Base-by-base conservation (phyloP, 768 basidiomycete species). In the Lentinula edodes region DNA sequence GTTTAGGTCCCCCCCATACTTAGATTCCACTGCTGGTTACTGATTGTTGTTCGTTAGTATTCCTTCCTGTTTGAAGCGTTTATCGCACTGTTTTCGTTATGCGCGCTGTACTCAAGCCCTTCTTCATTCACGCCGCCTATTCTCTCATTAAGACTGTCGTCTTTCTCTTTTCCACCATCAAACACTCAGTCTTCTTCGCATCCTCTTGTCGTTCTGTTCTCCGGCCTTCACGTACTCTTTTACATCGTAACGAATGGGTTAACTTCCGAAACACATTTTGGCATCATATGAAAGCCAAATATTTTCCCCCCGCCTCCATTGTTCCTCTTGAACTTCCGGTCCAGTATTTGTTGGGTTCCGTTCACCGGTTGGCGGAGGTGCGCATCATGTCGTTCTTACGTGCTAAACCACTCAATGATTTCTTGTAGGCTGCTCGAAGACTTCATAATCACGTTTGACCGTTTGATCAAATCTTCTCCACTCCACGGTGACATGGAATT, bases 141-240 rank as follows among this genome's bases (percentile, higher is more conserved):
- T n/a, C n/a, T n/a, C n/a, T n/a, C n/a, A n/a, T n/a, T n/a, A n/a
- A n/a, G n/a, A n/a, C n/a, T n/a, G n/a, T n/a, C n/a, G n/a, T n/a
- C n/a, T n/a, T n/a, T n/a, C n/a, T n/a, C n/a, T n/a, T 99, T 62
- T 85, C 85, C 60, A 90, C 91, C 56, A 90, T 98, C 70, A 95
- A 95, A 68, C 87, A 94, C 68, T 93, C 90, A 0, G 81, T 90
- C 23, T 89, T 94, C 74, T 83, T 94, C 59, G 85, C 85, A 0
- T 78, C 88, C 0, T 69, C 79, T 15, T 64, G 80, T 5, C 78
- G 81, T 0, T 35, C 46, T 7, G 45, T 56, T 0, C 76, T 87
- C 28, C 76, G 81, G 3, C 79, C 91, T 0, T 74, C 86, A 2
- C 79, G 88, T 70, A 83, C 83, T 0, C 69, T 83, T 1, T 78